Percentiles rank a stretch among this genome's conserved stretches.
Conservation (phyloP, 1,139 yeast genomes). For the Pichia sp. region DNA sequence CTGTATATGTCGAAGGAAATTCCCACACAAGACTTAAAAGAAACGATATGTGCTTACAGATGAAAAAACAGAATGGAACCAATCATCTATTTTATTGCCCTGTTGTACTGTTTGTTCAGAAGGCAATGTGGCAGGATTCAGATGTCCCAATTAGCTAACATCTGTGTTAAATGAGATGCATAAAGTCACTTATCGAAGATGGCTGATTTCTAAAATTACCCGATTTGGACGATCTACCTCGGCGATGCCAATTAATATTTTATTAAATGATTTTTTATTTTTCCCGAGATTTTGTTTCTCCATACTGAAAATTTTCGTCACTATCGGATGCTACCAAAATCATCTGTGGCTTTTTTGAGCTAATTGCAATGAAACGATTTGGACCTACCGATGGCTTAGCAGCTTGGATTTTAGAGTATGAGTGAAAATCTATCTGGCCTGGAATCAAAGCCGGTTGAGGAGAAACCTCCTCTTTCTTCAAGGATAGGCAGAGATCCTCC, state of each 20-base stretch:
- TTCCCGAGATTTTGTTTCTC: not conserved
- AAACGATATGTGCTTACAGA: not conserved
- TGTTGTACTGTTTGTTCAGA: too few species aligned
- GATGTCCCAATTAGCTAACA: not conserved
- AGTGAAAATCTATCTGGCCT: not conserved
- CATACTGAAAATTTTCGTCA: not conserved
- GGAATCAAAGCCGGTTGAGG: not conserved
- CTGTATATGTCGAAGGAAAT: not conserved
- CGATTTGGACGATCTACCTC: slow-evolving; percentile 17
- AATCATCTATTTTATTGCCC: not conserved
- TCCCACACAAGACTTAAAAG: not conserved
- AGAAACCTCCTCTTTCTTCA: slow-evolving; percentile 41
- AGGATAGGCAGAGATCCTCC: slow-evolving; percentile 85
- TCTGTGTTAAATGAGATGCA: not conserved
- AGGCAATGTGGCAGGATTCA: not conserved
- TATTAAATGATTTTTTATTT: too few species aligned
- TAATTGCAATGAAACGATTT: too few species aligned
- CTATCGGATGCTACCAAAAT: not conserved
- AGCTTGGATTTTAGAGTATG: not conserved
- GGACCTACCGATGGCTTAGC: not conserved
- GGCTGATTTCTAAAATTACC: slow-evolving; percentile 20
- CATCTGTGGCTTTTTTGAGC: too few species aligned
- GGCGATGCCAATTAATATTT: not conserved
- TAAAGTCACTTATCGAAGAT: not conserved
- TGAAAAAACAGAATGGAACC: not conserved